These are phyloP conservation scores for Euphorbia peplus DNA, from an alignment of 345 rosid species.

Conservation along the genomic window DNA sequence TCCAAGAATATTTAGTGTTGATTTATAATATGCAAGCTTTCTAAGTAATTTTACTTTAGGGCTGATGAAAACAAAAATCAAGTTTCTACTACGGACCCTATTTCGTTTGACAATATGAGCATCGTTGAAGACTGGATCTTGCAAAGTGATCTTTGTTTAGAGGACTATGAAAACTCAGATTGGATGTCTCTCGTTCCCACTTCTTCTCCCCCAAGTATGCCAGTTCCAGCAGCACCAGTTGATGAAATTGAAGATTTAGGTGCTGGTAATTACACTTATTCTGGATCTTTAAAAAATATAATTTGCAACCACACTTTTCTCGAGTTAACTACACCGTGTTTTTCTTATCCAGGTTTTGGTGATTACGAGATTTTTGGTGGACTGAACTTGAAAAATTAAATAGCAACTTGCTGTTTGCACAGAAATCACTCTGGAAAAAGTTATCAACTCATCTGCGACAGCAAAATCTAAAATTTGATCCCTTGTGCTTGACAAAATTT, in stretches of 20 bases:
- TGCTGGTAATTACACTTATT: constrained; percentile 44
- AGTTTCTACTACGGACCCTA: constrained; percentile 38
- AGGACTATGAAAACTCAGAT: constrained; percentile 52
- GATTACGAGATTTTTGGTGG: constrained; percentile 67
- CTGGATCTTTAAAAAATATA: constrained; percentile 4
- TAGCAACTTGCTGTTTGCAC: neutral
- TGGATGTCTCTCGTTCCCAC: constrained; percentile 65
- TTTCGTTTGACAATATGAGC: constrained; percentile 42
- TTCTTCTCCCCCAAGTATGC: constrained; percentile 31
- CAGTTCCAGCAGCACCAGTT: constrained; percentile 33
- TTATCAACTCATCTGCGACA: neutral
- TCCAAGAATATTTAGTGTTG: neutral
- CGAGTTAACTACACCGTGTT: constrained; percentile 3
- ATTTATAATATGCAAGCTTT: constrained; percentile 8
- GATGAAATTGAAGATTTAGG: constrained; percentile 65
- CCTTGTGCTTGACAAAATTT: too few species aligned
- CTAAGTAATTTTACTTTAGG: constrained; percentile 20
- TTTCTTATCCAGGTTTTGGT: constrained; percentile 59
- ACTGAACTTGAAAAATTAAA: constrained; percentile 13
- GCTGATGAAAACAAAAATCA: constrained; percentile 36
- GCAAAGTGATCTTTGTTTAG: constrained; percentile 45
- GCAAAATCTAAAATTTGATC: too few species aligned
- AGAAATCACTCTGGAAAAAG: neutral
- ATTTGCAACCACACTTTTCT: neutral
- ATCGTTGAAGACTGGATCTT: constrained; percentile 75